A percentile compares a stretch with the other conserved stretches of the same genome.
Evolutionary conservation across 1,139 yeast species (phyloP).

Genomic region (Scheffersomyces quercinus): DNA sequence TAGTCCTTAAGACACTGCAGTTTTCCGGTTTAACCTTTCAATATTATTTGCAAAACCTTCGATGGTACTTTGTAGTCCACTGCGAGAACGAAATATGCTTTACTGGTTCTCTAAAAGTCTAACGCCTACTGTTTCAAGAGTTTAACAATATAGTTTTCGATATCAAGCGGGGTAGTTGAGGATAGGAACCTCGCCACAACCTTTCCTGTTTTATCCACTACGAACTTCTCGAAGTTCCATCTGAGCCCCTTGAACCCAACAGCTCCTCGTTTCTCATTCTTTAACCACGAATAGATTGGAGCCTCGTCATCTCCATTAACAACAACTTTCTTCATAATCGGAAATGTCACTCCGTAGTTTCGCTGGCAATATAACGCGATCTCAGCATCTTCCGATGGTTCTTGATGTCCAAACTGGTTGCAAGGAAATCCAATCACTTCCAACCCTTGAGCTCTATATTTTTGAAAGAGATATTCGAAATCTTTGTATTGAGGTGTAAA

Average conservation of each 20-base stretch:
- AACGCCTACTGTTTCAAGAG: constrained; percentile 30
- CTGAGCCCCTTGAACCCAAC: constrained; percentile 80
- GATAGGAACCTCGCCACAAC: constrained; percentile 74
- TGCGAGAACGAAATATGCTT: no score
- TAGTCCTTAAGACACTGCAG: no score
- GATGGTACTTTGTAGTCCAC: no score
- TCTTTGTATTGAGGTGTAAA: constrained; percentile 44
- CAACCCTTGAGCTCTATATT: constrained; percentile 31
- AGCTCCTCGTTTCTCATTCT: constrained; percentile 42
- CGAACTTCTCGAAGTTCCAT: constrained; percentile 96
- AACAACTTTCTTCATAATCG: constrained; percentile 35
- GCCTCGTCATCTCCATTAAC: constrained; percentile 38
- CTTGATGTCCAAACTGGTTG: constrained; percentile 52
- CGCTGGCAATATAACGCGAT: constrained; percentile 63
- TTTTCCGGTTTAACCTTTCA: no score
- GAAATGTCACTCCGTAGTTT: constrained; percentile 59
- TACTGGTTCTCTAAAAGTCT: not conserved
- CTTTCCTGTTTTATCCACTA: constrained; percentile 68
- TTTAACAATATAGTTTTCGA: constrained; percentile 50
- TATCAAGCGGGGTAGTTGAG: constrained; percentile 61
- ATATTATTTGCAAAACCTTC: no score
- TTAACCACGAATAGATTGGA: constrained; percentile 34
- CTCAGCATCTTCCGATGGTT: constrained; percentile 71
- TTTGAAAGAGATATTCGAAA: constrained; percentile 33
- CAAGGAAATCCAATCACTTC: constrained; percentile 45